These are phyloP conservation scores for Dalbergia cultrata DNA, from an alignment of 306 rosid genomes.

Conservation along the genomic window DNA sequence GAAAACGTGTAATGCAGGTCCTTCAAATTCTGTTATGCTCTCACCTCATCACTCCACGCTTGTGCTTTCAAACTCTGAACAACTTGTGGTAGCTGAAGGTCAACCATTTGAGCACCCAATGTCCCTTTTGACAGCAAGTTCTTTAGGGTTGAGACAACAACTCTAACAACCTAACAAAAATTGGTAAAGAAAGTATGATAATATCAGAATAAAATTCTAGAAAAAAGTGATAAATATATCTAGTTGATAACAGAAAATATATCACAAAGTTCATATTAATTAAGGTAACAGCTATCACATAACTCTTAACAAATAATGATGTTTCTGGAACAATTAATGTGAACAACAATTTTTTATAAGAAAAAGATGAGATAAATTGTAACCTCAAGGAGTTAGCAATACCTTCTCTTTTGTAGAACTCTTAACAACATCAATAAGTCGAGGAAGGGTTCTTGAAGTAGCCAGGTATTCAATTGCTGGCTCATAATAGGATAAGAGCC, in stretches of 20 bases:
- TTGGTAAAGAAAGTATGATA: constrained; percentile 43
- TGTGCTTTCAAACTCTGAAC: constrained; percentile 98
- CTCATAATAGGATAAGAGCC: constrained; percentile 96
- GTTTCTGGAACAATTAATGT: constrained; percentile 15
- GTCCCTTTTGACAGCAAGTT: constrained; percentile 89
- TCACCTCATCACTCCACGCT: constrained; percentile 99
- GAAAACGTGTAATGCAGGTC: constrained; percentile 28
- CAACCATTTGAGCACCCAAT: constrained; percentile 97
- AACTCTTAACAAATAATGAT: not conserved
- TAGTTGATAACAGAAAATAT: constrained; percentile 24
- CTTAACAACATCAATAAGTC: constrained; percentile 86
- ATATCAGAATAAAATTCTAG: constrained; percentile 38
- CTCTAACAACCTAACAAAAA: constrained; percentile 91
- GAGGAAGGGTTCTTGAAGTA: constrained; percentile 90
- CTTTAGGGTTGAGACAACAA: constrained; percentile 85
- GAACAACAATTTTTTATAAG: constrained; percentile 4
- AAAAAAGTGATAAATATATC: constrained; percentile 31
- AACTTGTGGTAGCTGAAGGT: constrained; percentile 88
- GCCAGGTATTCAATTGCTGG: constrained; percentile 96
- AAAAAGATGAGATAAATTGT: constrained; percentile 15
- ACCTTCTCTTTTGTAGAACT: constrained; percentile 99
- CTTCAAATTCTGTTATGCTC: constrained; percentile 61
- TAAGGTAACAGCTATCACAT: not conserved
- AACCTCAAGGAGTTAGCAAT: constrained; percentile 40
- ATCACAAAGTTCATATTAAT: constrained; percentile 29